Conservation (phyloP, 2,329 filamentous ascomycete species). For the Plenodomus lindquistii region DNA sequence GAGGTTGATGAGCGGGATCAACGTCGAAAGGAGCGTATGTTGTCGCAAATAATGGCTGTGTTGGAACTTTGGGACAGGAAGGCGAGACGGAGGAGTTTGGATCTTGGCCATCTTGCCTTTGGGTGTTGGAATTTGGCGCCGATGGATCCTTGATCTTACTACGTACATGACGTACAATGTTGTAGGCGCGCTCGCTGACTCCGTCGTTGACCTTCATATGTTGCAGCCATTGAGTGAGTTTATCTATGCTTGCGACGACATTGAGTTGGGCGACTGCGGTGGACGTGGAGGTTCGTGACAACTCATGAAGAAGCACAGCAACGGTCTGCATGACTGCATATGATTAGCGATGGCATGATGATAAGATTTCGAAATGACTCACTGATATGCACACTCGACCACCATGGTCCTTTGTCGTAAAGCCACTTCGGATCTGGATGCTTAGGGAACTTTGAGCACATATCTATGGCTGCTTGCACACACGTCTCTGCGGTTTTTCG, state of each 20-base stretch:
- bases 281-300: slow-evolving; percentile 33
- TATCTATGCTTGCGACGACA: slow-evolving; percentile 26
- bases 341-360: background rate
- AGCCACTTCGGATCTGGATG: slow-evolving; percentile 20
- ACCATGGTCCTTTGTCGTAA: slow-evolving; percentile 42
- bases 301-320: slow-evolving; percentile 43
- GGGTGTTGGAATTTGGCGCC: too few species aligned
- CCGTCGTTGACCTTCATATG: slow-evolving; percentile 29
- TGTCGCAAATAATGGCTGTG: background rate
- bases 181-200: slow-evolving; percentile 36
- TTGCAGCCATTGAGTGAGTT: slow-evolving; percentile 37
- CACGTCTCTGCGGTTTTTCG: slow-evolving; percentile 35
- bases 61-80: background rate
- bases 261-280: slow-evolving; percentile 26
- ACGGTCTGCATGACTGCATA: slow-evolving; percentile 44
- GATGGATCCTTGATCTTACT: background rate
- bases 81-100: background rate
- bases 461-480: slow-evolving; percentile 36
- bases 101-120: background rate
- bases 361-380: background rate
- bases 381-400: slow-evolving; percentile 39
- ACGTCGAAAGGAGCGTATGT: background rate
- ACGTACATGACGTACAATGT: background rate
- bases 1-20: background rate
- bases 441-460: slow-evolving; percentile 39